A percentile compares a stretch with the other conserved stretches of the same genome.
phyloP scores from a whole-genome alignment of 176 grass and related monocot species.

The Musa troglodytarum region DNA sequence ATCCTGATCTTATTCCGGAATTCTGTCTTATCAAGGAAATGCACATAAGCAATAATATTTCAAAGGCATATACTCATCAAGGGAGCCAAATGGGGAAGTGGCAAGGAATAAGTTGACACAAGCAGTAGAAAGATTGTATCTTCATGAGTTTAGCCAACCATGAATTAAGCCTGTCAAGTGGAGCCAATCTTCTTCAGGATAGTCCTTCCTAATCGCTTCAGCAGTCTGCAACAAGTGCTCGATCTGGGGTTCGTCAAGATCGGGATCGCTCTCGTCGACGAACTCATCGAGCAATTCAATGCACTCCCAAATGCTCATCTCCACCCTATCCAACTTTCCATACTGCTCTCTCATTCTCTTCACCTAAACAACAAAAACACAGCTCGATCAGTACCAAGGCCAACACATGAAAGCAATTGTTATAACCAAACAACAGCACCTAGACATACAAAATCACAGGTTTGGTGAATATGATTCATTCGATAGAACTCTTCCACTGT shows the following conservation, averaged over 20 bases:
- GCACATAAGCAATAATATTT: no score
- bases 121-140: neutral
- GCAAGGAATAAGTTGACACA: neutral
- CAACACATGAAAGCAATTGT: neutral
- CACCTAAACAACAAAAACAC: conserved; percentile 27
- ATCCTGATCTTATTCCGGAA: neutral
- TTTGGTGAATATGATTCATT: conserved; percentile 52
- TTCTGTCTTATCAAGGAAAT: neutral
- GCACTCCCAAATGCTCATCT: conserved; percentile 85
- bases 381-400: neutral
- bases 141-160: conserved; percentile 20
- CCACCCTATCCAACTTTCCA: conserved; percentile 52
- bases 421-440: no score
- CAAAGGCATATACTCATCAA: neutral
- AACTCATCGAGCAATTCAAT: conserved; percentile 80
- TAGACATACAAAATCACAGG: conserved; percentile 46
- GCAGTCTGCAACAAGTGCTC: conserved; percentile 94
- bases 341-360: conserved; percentile 45
- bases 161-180: conserved; percentile 94
- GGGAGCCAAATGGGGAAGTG: neutral
- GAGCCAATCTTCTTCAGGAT: conserved; percentile 83
- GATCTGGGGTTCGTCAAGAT: conserved; percentile 93
- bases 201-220: conserved; percentile 93
- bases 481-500: conserved; percentile 85
- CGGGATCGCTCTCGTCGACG: conserved; percentile 85